Percentiles rank a stretch among this genome's conserved stretches.
phyloP scores from a whole-genome alignment of 345 rosid species.

The Lepidium sativum region DNA sequence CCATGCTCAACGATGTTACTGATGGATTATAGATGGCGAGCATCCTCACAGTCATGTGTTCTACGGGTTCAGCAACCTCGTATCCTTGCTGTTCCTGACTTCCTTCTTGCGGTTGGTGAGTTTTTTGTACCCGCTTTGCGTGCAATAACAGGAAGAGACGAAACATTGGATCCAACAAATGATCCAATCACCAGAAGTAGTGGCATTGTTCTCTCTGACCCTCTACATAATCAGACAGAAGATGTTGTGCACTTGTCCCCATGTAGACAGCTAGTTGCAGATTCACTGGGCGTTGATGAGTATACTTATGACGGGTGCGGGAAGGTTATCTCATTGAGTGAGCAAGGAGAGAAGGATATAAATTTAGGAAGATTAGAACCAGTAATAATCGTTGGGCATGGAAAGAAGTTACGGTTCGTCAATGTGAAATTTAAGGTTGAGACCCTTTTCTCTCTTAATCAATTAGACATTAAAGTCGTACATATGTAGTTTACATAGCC shows the following conservation, averaged over 20 bases:
- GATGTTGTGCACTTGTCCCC: constrained; percentile 83
- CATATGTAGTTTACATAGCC: background rate
- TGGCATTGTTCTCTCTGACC: constrained; percentile 58
- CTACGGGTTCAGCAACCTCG: constrained; percentile 92
- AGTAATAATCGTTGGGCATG: constrained; percentile 76
- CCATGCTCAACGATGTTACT: constrained; percentile 85
- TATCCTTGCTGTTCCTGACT: constrained; percentile 92
- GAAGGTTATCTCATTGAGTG: constrained; percentile 55
- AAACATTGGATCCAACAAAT: constrained; percentile 80
- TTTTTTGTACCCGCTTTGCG: constrained; percentile 94
- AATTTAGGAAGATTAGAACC: constrained; percentile 49
- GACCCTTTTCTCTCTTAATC: background rate
- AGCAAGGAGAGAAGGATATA: constrained; percentile 39
- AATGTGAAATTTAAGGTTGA: constrained; percentile 86
- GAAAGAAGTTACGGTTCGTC: constrained; percentile 84
- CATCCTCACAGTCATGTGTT: constrained; percentile 78
- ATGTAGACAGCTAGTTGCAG: constrained; percentile 67
- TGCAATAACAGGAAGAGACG: constrained; percentile 86
- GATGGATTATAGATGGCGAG: constrained; percentile 93
- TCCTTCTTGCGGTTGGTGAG: constrained; percentile 88
- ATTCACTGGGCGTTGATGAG: constrained; percentile 71
- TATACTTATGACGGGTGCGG: constrained; percentile 93
- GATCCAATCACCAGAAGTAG: constrained; percentile 73
- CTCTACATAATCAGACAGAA: constrained; percentile 66
- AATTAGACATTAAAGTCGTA: background rate